Evolutionary conservation across 768 basidiomycete genomes (phyloP), one percentile per base, ranked within the genome.

Genomic region (Cubamyces sp.): DNA sequence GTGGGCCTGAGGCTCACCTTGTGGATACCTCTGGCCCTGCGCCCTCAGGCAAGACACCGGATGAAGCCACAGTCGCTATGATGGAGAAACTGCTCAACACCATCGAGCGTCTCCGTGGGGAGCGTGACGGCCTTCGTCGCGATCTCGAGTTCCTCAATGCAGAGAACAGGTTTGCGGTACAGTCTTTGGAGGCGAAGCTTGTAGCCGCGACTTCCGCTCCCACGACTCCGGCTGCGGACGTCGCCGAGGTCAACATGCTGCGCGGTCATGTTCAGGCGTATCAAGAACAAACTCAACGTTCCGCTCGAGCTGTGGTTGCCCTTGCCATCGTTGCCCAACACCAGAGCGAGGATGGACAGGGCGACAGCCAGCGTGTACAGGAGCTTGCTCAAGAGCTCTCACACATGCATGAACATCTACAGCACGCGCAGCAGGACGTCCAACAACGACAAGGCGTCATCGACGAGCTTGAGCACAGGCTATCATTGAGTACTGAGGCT

Each of bases 101-200:
- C 1, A 77, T 90, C 45, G 82, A 85, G n/a, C 83, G 90, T 37
- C 76, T 92, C 48, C 85, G 91, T 5, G 71, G 73, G 4, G 89
- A 92, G 66, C 80, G 90, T 5, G 87, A 92, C 64, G 76, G 73
- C 48, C 78, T 91, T 26, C 81, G 81, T 53, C 81, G 86, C 6
- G 81, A 87, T 56, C 73, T 92, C 15, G 80, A 88, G 51, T 93
- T 92, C 73, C 75, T 88, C 56, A 81, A 88, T 64, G 77, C 79
- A 3, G 91, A 93, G 74, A 83, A 84, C 25, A 82, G 77, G 64
- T 88, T 90, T 67, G 76, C 84, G 2, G 80, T 85, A 16, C 82
- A 90, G 61, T 81, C 85, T 0, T 72, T 88, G 50, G 80, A 87
- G 68, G 76, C 78, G 37, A 82, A 82, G 60, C 74, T 88, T 21